Evolutionary conservation across 441 rosid species (phyloP), one percentile per base, ranked within the genome.

Genomic region (Rhodomyrtus psidioides): DNA sequence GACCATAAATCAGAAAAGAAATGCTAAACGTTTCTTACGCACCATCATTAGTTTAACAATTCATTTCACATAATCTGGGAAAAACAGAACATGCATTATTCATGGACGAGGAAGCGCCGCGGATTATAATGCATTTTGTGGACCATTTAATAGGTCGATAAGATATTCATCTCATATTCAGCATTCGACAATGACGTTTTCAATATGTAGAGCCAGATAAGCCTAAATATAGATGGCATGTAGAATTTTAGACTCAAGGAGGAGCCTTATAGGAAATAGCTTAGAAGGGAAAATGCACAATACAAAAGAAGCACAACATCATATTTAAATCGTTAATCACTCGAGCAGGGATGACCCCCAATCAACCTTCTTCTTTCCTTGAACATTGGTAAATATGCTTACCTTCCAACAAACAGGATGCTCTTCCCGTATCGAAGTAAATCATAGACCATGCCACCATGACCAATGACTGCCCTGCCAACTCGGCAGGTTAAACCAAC

Each of bases 391-490:
- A 49, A 51, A 39, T 51, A 51, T 30, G 83, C 81, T 81, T 90
- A 92, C 95, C 95, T 88, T 86, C 97, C 95, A 84, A 94, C 93
- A 46, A 94, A 94, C 92, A 94, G 87, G 89, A 93, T 94, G 88
- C 95, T 93, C 87, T 92, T 92, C 82, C 93, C 94, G 83, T 88
- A 94, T 84, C 87, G 94, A 85, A 94, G 95, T 55, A 94, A 89
- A 82, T 93, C 96, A 90, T 88, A 88, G 60, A 92, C 92, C 97
- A 94, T 93, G 88, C 91, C 95, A 88, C 91, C 87, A 81, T 93
- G 92, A 85, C 96, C 96, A 89, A 89, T 91, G 55, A 94, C 92
- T 75, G 96, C 93, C 88, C 94, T 91, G 59, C 95, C 97, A 87
- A 94, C 94, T 53, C 94, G 91, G 75, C 95, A 93, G 55, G 96